Conservation (phyloP, 768 basidiomycete species). For the Trametes villosa region DNA sequence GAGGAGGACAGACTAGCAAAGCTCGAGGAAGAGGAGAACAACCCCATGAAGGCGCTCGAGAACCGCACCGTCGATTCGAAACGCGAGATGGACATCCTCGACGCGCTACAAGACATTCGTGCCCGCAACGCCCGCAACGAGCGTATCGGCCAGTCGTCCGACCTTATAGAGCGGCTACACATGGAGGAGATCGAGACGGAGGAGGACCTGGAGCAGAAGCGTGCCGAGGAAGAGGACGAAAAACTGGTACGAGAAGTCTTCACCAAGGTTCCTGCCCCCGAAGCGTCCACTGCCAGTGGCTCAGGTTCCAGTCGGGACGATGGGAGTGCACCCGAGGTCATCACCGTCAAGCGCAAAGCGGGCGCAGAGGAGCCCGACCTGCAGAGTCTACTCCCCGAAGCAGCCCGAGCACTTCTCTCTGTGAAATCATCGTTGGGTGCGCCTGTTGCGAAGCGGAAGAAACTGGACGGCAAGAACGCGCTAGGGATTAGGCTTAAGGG, state of each 20-base stretch:
- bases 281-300: conserved; percentile 9
- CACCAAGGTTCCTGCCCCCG: conserved; percentile 63
- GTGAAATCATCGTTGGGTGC: conserved; percentile 46
- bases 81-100: conserved; percentile 97
- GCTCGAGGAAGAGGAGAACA: conserved; percentile 91
- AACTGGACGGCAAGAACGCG: conserved; percentile 59
- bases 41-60: conserved; percentile 97
- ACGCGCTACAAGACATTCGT: conserved; percentile 91
- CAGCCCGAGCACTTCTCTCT: conserved; percentile 60
- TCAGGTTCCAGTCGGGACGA: conserved; percentile 10
- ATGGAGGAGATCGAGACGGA: conserved; percentile 76
- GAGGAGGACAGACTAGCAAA: conserved; percentile 86
- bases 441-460: conserved; percentile 62
- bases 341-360: conserved; percentile 89
- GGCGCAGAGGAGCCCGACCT: conserved; percentile 77
- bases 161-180: conserved; percentile 64
- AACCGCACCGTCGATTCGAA: conserved; percentile 91
- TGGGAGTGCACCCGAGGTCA: conserved; percentile 34
- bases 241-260: conserved; percentile 87
- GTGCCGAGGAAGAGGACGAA: conserved; percentile 92
- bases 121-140: conserved; percentile 89
- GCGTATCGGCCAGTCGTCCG: conserved; percentile 74
- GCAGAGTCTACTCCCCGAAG: conserved; percentile 68
- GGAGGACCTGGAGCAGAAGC: conserved; percentile 70
- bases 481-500: conserved; percentile 74